phyloP scores from a whole-genome alignment of 148 eudicot genomes.

The Limonium bicolor region DNA sequence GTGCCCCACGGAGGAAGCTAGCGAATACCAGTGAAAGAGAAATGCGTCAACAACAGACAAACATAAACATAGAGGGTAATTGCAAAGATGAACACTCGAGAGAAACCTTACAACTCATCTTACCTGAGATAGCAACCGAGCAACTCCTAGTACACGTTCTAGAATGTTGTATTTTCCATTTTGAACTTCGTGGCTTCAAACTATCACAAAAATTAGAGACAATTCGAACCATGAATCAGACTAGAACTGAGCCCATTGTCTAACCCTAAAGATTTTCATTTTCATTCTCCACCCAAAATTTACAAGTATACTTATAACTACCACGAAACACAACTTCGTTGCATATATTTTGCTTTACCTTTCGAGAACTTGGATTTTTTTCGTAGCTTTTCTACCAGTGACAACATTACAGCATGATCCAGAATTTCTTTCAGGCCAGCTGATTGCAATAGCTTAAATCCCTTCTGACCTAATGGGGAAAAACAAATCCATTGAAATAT shows the following conservation, averaged over 20 bases:
- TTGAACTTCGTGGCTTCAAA: slow-evolving; percentile 53
- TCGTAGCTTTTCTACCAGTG: slow-evolving; percentile 49
- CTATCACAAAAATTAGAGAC: slow-evolving; percentile 24
- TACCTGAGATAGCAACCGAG: slow-evolving; percentile 78
- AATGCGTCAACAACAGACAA: background rate
- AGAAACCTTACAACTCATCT: background rate
- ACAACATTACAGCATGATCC: slow-evolving; percentile 52
- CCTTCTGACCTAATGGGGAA: slow-evolving; percentile 79
- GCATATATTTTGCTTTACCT: too few species aligned
- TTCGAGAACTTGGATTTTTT: slow-evolving; percentile 73
- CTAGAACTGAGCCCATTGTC: too few species aligned
- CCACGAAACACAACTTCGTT: too few species aligned
- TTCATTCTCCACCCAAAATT: too few species aligned
- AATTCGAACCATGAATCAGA: too few species aligned
- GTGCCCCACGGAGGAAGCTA: too few species aligned
- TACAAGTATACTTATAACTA: too few species aligned
- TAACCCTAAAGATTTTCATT: too few species aligned
- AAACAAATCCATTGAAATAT: too few species aligned
- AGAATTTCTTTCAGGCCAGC: slow-evolving; percentile 48
- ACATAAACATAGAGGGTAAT: background rate
- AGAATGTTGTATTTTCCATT: slow-evolving; percentile 48
- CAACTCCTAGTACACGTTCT: slow-evolving; percentile 72
- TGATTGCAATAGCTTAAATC: slow-evolving; percentile 62
- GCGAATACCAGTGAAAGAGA: too few species aligned
- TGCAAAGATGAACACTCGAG: background rate